Base-by-base conservation (phyloP, 2,329 filamentous ascomycete genomes). In the Aspergillus proliferans region DNA sequence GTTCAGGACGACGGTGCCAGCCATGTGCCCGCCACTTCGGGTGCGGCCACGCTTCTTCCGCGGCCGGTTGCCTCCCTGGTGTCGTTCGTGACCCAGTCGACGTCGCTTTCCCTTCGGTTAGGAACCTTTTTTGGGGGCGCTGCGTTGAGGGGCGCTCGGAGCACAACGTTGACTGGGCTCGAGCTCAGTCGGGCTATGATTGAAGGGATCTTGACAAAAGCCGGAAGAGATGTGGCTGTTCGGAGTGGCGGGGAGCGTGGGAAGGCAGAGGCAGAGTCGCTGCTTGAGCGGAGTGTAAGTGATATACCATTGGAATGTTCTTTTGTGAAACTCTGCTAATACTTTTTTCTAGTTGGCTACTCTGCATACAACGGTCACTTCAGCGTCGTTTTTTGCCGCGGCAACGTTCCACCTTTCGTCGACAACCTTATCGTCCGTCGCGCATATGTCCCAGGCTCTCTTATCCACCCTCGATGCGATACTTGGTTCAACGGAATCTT, bases 401-500 rank as follows among this genome's bases (percentile, higher is more conserved):
- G 69, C 72, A 7, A 67, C 71, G 15, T 76, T 76, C 43, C 70
- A 73, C 51, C 58, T 75, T 21, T 74, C 72, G 21, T 70, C 72
- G 21, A 69, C 69, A 7, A 68, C 70, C 5, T 62, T 76, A 46
- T 66, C 68, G 12, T 75, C 72, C 9, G 61, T 71, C 34, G 65
- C 70, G 6, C 66, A 65, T 48, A 62, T 73, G 47, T 73, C 73
- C 0, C 71, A 74, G 48, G 68, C 70, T 34, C 65, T 75, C 6
- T 50, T 76, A 15, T 71, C 71, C 36, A 72, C 70, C 1, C 62
- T 76, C 9, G 72, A 76, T 60, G 71, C 73, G 2, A 70, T 74
- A 22, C 62, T 76, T 30, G 73, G 73, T 9, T 74, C 71, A n/a
- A 75, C 73, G 2, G 73, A 76, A 54, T 73, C 72, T 1, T 76